Base-by-base conservation (phyloP, 1,139 yeast genomes). In the Candida dubliniensis region DNA sequence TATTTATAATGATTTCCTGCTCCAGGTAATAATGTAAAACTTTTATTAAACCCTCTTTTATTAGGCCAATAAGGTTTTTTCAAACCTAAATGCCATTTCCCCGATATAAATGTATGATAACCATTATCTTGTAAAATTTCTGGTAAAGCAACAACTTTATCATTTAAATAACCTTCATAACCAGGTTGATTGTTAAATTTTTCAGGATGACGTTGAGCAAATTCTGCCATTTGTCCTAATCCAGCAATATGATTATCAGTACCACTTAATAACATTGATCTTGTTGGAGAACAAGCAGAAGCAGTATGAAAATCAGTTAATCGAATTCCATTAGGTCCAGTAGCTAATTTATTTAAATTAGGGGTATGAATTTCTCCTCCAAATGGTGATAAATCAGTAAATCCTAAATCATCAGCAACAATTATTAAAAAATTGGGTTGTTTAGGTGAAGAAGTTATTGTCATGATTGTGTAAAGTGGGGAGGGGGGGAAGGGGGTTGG, bases 231-330 rank as follows among this genome's bases (percentile, higher is more conserved):
- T 54, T 79, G 82, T 3, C 84, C 84, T 45, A 79, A 58, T 0
- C 84, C 84, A 8, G 84, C 84, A 56, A 79, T 72, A 47, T 79
- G 84, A 53, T 79, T 77, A 50, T 79, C 84, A 0, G 84, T 79
- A 1, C 85, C 86, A 2, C 82, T 75, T 36, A 81, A 61, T 8
- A 81, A 64, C 82, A 81, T 81, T 10, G 84, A 79, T 47, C 85
- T 62, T 0, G 86, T 81, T 2, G 86, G 85, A 2, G 84, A 79
- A 51, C 85, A 81, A 2, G 85, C 84, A 1, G 84, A 74, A 2
- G 86, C 85, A 2, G 85, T 77, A 48, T 81, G 84, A 59, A 78
- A 80, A 51, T 80, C 81, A 23, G 83, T 77, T 49, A 79, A 70
- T 34, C 80, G 59, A 12, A 70, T 55, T 7, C 84, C 84, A 9